phyloP scores from a whole-genome alignment of 768 basidiomycete species.

The Leccinum subtestaceum region DNA sequence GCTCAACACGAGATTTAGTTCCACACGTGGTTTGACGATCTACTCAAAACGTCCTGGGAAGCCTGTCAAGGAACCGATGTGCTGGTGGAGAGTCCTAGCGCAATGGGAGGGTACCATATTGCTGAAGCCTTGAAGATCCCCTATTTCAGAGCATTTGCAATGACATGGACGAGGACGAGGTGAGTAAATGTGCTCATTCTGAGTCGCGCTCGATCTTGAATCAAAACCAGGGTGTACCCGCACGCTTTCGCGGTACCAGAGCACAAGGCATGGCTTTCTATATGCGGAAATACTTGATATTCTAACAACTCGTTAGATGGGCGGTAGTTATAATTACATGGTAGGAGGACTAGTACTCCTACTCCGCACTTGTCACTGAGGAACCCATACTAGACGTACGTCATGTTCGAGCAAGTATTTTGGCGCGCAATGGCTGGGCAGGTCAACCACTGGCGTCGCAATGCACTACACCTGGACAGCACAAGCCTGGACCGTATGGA shows the following conservation, averaged over 20 bases:
- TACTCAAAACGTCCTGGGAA: slow-evolving; percentile 93
- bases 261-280: slow-evolving; percentile 58
- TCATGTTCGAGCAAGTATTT: slow-evolving; percentile 97
- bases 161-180: slow-evolving; percentile 97
- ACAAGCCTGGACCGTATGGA: slow-evolving; percentile 95
- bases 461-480: slow-evolving; percentile 67
- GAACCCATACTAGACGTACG: slow-evolving; percentile 62
- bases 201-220: background rate
- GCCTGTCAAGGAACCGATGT: slow-evolving; percentile 95
- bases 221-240: slow-evolving; percentile 72
- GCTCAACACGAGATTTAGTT: slow-evolving; percentile 51
- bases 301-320: slow-evolving; percentile 60
- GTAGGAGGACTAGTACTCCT: slow-evolving; percentile 39
- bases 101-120: slow-evolving; percentile 97
- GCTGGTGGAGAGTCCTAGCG: slow-evolving; percentile 91
- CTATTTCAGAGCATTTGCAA: slow-evolving; percentile 94
- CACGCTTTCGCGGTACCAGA: slow-evolving; percentile 99
- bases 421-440: slow-evolving; percentile 94
- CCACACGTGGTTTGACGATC: slow-evolving; percentile 96
- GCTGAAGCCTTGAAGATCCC: slow-evolving; percentile 93
- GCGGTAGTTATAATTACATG: slow-evolving; percentile 98
- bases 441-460: slow-evolving; percentile 90
- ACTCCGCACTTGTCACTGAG: slow-evolving; percentile 3
- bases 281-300: slow-evolving; percentile 4
- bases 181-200: slow-evolving; percentile 16